Conservation (phyloP, 805 yeast species). For the Saturnispora diversa region DNA sequence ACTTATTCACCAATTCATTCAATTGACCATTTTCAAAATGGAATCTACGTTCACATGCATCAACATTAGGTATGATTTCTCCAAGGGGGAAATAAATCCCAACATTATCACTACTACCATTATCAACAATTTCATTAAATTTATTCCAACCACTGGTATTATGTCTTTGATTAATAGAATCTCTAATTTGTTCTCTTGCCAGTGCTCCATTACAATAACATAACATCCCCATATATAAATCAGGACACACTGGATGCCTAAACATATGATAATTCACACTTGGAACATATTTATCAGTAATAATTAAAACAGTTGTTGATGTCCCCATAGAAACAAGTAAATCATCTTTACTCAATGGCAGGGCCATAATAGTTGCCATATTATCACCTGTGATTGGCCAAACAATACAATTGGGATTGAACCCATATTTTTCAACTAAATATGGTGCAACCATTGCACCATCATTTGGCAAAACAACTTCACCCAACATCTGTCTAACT, state of each 20-base stretch:
- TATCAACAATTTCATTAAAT: conserved; percentile 50
- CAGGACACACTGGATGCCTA: conserved; percentile 73
- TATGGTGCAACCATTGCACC: conserved; percentile 51
- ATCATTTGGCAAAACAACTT: conserved; percentile 39
- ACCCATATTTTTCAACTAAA: conserved; percentile 58
- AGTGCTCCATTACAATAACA: conserved; percentile 88
- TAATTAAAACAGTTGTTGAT: conserved; percentile 78
- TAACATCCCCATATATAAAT: conserved; percentile 87
- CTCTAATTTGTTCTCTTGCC: conserved; percentile 72
- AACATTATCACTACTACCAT: conserved; percentile 33
- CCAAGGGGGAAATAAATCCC: conserved; percentile 84
- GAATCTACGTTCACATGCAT: conserved; percentile 53
- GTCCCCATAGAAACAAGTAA: conserved; percentile 80
- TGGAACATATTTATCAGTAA: conserved; percentile 71
- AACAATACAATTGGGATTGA: conserved; percentile 47
- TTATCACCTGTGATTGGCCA: conserved; percentile 87
- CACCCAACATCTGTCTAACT: conserved; percentile 46
- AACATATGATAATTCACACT: conserved; percentile 79
- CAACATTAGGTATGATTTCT: conserved; percentile 83
- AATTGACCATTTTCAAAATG: conserved; percentile 22
- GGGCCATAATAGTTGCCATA: conserved; percentile 75
- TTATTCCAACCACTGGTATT: conserved; percentile 41
- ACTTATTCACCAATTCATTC: conserved; percentile 28
- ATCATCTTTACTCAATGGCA: conserved; percentile 72
- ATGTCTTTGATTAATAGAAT: conserved; percentile 45